Evolutionary conservation across 768 basidiomycete species (phyloP), one percentile per base, ranked within the genome.

Genomic region (Boletus rubropictus): DNA sequence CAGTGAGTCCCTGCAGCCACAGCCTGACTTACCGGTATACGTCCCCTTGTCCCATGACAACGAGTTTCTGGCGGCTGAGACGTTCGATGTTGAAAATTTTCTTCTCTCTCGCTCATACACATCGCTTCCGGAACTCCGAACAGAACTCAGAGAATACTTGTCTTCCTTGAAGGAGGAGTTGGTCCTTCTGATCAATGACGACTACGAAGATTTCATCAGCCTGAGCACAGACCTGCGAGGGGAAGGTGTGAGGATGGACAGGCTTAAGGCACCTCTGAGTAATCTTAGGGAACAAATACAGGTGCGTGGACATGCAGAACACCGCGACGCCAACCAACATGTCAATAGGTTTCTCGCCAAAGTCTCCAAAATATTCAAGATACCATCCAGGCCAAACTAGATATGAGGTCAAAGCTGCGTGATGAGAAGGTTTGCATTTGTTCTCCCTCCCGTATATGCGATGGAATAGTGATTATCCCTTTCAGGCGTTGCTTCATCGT

Each of bases 121-220:
- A 0, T 89, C 91, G 9, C 76, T 96, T 17, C 83, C 86, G 25
- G 95, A 97, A 65, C 73, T 97, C 27, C 84, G 93, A 44, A 68
- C 80, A 4, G 94, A 99, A 63, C 73, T 99, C 18, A 78, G 92
- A 27, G 82, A 90, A 43, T 97, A 97, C 64, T 73, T 91, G 50
- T 78, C 80, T 0, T 71, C 76, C 9, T 69, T 99, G 53, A 92
- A 95, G 66, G 90, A 94, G 63, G 95, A 96, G 63, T 77, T 99
- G 29, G 92, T 98, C 25, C 83, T 83, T 59, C 81, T 98, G 59
- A 96, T 98, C 64, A 98, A 99, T 67, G 86, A 92, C 57, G 96
- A 98, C 69, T 99, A 98, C 60, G 93, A 93, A 64, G 93, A 93
- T 12, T 99, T 98, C 63, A 95, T 98, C 59, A 91, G 89, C 56